Evolutionary conservation across 2,329 filamentous ascomycete genomes (phyloP).

Genomic region (Aschersonia sp.): DNA sequence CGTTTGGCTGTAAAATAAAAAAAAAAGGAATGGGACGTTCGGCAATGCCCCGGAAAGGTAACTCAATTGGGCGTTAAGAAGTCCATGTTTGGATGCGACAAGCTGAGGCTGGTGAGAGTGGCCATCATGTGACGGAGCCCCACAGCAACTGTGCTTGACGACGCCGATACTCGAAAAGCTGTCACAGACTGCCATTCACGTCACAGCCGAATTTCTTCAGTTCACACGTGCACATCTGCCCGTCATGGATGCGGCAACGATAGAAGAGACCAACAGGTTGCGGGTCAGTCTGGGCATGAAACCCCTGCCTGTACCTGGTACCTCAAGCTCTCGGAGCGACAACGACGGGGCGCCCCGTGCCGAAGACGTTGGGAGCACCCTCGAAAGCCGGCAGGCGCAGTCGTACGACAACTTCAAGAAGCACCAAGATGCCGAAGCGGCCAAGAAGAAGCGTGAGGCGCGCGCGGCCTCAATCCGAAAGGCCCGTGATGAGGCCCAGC

Average conservation of each 20-base stretch:
- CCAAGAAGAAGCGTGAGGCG: constrained; percentile 66
- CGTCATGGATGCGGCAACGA: constrained; percentile 52
- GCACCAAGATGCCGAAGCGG: constrained; percentile 53
- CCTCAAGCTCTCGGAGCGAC: constrained; percentile 17
- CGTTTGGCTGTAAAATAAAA: too few species aligned
- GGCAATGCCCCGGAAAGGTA: too few species aligned
- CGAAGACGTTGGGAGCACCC: constrained; percentile 63
- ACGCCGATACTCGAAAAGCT: too few species aligned
- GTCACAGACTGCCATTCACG: too few species aligned
- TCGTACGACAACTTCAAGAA: constrained; percentile 60
- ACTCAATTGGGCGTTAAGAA: too few species aligned
- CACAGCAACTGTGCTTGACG: too few species aligned
- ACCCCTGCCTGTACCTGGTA: constrained; percentile 71
- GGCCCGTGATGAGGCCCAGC: constrained; percentile 70
- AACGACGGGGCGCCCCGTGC: constrained; percentile 38
- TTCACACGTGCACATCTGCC: too few species aligned
- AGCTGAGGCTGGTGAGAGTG: too few species aligned
- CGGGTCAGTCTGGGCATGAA: constrained; percentile 81
- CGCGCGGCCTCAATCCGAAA: constrained; percentile 74
- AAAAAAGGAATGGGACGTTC: too few species aligned
- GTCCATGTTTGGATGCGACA: too few species aligned
- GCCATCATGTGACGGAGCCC: too few species aligned
- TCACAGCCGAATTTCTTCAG: too few species aligned
- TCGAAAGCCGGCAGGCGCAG: constrained; percentile 65
- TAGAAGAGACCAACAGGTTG: constrained; percentile 89